Conservation (phyloP, 495 filamentous ascomycete species). For the Daldinia caldariorum region DNA sequence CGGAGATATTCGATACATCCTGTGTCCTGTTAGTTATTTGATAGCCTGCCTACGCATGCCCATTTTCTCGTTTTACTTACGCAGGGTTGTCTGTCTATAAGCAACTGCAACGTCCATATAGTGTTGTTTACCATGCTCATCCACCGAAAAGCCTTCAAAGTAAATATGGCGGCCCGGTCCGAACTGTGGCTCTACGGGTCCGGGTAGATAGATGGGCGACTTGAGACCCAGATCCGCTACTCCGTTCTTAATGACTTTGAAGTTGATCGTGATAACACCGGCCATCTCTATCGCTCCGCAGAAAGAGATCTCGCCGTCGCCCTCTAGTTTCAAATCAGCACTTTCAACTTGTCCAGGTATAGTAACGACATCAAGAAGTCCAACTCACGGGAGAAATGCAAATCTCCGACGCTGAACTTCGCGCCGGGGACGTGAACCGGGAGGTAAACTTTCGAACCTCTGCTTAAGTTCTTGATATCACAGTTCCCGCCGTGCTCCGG, state of each 20-base stretch:
- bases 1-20: conserved; percentile 82
- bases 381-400: conserved; percentile 78
- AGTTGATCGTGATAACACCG: conserved; percentile 90
- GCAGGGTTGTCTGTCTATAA: conserved; percentile 84
- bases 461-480: conserved; percentile 90
- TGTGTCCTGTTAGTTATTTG: conserved; percentile 14
- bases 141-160: conserved; percentile 95
- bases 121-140: conserved; percentile 90
- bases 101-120: conserved; percentile 93
- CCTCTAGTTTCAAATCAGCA: conserved; percentile 58
- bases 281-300: conserved; percentile 99
- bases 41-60: not conserved
- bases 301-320: conserved; percentile 94
- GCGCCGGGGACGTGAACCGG: conserved; percentile 85
- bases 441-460: conserved; percentile 89
- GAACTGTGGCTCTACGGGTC: conserved; percentile 91
- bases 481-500: conserved; percentile 77
- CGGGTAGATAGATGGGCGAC: conserved; percentile 87
- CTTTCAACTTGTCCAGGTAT: not conserved
- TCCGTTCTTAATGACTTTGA: conserved; percentile 87
- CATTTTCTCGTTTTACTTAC: conserved; percentile 54
- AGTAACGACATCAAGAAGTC: not conserved
- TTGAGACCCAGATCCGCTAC: conserved; percentile 81
- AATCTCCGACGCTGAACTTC: conserved; percentile 91
- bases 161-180: conserved; percentile 86